Conservation (phyloP, 2,329 filamentous ascomycete species). For the Hawksworthiomyces lignivorus region DNA sequence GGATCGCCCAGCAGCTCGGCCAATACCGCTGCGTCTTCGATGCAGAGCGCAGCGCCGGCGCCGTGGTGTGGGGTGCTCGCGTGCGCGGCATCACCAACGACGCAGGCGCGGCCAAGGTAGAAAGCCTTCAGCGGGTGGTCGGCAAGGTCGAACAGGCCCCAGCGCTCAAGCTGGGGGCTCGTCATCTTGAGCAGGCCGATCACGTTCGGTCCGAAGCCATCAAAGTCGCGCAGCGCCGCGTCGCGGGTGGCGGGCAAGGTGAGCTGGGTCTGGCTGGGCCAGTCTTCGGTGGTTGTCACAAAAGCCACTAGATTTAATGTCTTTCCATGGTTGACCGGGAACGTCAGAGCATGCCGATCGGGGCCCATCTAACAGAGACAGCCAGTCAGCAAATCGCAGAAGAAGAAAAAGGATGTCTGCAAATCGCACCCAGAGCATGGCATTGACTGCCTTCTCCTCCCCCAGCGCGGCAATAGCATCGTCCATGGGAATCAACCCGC, state of each 20-base stretch:
- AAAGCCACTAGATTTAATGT: constrained; percentile 46
- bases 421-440: constrained; percentile 17
- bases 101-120: constrained; percentile 33
- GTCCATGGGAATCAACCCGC: constrained; percentile 40
- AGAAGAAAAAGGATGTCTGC: too few species aligned
- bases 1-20: constrained; percentile 34
- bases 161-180: constrained; percentile 27
- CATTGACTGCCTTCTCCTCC: constrained; percentile 22
- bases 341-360: constrained; percentile 51
- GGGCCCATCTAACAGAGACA: constrained; percentile 39
- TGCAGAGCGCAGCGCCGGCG: constrained; percentile 49
- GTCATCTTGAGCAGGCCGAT: constrained; percentile 23
- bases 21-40: constrained; percentile 42
- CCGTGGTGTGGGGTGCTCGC: constrained; percentile 54
- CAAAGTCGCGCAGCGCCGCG: constrained; percentile 28
- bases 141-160: constrained; percentile 38
- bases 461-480: constrained; percentile 44
- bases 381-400: not conserved
- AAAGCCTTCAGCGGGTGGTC: constrained; percentile 35
- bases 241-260: constrained; percentile 22
- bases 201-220: constrained; percentile 24
- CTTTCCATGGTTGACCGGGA: constrained; percentile 47
- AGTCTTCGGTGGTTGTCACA: constrained; percentile 23
- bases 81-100: constrained; percentile 57
- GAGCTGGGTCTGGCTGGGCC: constrained; percentile 19